These are phyloP conservation scores for Metarhizium guizhouense DNA, from an alignment of 2,329 filamentous ascomycete species.

Conservation along the genomic window DNA sequence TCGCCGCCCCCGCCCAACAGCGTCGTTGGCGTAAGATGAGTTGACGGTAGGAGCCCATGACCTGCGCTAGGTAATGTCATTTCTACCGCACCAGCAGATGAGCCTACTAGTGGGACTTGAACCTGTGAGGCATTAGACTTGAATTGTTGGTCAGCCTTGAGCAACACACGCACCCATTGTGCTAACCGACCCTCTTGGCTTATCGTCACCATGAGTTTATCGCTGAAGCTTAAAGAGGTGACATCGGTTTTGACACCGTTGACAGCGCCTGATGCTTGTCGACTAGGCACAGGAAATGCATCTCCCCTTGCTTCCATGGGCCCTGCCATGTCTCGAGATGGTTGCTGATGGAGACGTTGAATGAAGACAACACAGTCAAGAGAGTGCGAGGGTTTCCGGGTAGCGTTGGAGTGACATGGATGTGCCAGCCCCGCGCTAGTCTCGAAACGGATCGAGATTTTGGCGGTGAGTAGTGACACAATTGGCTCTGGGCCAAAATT, in stretches of 20 bases:
- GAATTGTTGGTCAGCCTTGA: neutral
- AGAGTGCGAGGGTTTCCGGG: neutral
- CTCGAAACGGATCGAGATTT: conserved; percentile 18
- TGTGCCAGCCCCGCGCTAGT: conserved; percentile 24
- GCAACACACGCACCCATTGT: conserved; percentile 70
- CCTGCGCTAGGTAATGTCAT: conserved; percentile 41
- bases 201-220: conserved; percentile 86
- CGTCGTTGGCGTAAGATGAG: conserved; percentile 77
- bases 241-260: conserved; percentile 64
- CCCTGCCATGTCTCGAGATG: conserved; percentile 9
- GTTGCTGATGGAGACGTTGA: conserved; percentile 2
- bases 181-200: conserved; percentile 77
- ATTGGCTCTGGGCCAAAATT: conserved; percentile 26
- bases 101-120: conserved; percentile 67
- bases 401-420: neutral
- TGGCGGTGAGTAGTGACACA: conserved; percentile 28
- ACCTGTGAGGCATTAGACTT: conserved; percentile 37
- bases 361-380: conserved; percentile 7
- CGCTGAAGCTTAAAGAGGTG: conserved; percentile 64
- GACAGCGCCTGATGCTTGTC: conserved; percentile 50
- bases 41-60: conserved; percentile 57
- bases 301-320: conserved; percentile 33
- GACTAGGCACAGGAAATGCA: conserved; percentile 61
- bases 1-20: conserved; percentile 75
- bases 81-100: conserved; percentile 55